Evolutionary conservation across 1,284 basidiomycete species (phyloP).

Genomic region (Meira miltonrushii): DNA sequence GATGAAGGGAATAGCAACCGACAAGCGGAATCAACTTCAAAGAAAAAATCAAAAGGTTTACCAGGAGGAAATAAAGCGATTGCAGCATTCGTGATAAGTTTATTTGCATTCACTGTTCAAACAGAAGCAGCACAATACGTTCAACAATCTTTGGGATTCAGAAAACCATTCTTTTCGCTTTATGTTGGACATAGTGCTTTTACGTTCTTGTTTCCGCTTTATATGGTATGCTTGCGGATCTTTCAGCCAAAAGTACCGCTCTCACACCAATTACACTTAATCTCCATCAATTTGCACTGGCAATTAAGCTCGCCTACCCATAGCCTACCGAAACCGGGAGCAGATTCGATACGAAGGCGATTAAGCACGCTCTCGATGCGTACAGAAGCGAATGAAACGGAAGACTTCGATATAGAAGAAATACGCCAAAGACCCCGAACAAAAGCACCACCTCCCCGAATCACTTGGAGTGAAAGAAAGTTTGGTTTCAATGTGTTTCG

Average conservation of each 20-base stretch:
- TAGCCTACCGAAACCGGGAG: neutral
- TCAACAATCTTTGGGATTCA: constrained; percentile 41
- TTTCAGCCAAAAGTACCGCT: constrained; percentile 20
- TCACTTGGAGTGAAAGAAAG: neutral
- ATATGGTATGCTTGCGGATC: constrained; percentile 35
- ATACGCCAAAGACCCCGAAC: neutral
- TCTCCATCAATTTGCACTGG: constrained; percentile 41
- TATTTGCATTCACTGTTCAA: constrained; percentile 46
- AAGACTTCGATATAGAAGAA: constrained; percentile 9
- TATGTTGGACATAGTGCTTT: constrained; percentile 43
- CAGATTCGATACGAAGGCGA: constrained; percentile 3
- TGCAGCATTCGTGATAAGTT: constrained; percentile 35
- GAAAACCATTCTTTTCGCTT: constrained; percentile 45
- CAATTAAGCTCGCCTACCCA: constrained; percentile 28
- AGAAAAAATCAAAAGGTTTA: too few species aligned
- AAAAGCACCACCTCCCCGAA: constrained; percentile 3
- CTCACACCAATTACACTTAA: constrained; percentile 33
- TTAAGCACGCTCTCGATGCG: constrained; percentile 6
- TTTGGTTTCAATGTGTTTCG: constrained; percentile 14
- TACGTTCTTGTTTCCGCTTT: constrained; percentile 38
- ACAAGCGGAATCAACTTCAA: too few species aligned
- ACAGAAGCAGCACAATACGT: constrained; percentile 51
- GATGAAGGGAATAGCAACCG: too few species aligned
- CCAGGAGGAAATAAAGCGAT: constrained; percentile 19
- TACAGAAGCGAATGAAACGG: neutral